These are phyloP conservation scores for Delitschia confertaspora DNA, from an alignment of 495 filamentous ascomycete species.

Conservation along the genomic window DNA sequence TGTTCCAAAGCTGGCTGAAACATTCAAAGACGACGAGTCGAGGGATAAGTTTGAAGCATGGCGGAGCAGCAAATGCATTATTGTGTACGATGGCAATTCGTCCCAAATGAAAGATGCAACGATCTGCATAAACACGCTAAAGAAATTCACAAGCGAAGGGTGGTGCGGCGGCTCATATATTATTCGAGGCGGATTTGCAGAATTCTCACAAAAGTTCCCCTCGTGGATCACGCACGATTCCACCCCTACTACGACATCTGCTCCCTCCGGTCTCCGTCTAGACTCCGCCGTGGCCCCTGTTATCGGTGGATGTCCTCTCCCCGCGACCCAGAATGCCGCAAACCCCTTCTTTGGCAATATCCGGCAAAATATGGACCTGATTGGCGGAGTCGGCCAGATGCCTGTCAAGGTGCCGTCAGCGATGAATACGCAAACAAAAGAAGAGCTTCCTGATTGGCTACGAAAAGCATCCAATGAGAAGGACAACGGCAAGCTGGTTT, in stretches of 20 bases:
- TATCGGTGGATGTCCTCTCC: conserved; percentile 79
- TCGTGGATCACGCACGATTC: conserved; percentile 34
- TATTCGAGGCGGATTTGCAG: conserved; percentile 48
- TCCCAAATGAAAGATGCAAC: conserved; percentile 66
- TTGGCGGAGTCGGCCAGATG: conserved; percentile 89
- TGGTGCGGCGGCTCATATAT: conserved; percentile 68
- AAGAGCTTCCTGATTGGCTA: conserved; percentile 66
- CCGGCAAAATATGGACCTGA: conserved; percentile 90
- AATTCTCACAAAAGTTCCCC: conserved; percentile 46
- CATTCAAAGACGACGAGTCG: conserved; percentile 68
- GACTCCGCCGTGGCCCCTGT: conserved; percentile 58
- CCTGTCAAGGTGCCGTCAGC: conserved; percentile 59
- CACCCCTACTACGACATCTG: conserved; percentile 41
- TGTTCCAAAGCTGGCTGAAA: conserved; percentile 78
- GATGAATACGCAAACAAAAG: conserved; percentile 39
- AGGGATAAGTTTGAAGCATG: conserved; percentile 68
- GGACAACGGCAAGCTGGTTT: conserved; percentile 69
- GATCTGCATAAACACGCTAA: conserved; percentile 72
- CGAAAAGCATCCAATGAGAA: conserved; percentile 51
- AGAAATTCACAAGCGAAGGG: conserved; percentile 81
- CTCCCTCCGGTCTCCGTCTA: conserved; percentile 18
- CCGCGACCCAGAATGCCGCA: conserved; percentile 52
- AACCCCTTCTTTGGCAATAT: conserved; percentile 97
- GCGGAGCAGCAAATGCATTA: conserved; percentile 61
- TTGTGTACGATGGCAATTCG: conserved; percentile 80